These are phyloP conservation scores for Talinum fruticosum DNA, from an alignment of 148 eudicot species.

Conservation along the genomic window DNA sequence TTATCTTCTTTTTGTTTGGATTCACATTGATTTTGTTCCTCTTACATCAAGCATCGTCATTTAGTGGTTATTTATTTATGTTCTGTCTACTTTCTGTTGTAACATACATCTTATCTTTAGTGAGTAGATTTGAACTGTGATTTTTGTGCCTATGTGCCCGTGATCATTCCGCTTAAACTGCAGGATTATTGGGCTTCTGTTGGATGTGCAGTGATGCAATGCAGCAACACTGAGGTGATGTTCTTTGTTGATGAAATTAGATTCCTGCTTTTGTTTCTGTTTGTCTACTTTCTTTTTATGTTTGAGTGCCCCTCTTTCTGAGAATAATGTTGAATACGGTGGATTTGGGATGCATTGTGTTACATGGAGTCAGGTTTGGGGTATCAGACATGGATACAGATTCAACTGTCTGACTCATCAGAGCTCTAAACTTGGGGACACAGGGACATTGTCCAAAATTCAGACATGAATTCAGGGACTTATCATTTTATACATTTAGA, in stretches of 20 bases:
- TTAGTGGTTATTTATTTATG: background rate
- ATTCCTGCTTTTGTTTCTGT: background rate
- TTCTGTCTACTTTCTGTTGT: background rate
- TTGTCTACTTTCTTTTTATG: background rate
- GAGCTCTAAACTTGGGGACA: no score
- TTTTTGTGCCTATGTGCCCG: background rate
- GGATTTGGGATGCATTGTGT: constrained; percentile 5
- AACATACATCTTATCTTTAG: background rate
- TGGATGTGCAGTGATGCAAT: constrained; percentile 99
- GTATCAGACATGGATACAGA: no score
- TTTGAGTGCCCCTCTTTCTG: background rate
- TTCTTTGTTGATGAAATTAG: background rate
- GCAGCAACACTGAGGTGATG: constrained; percentile 98
- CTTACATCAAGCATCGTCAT: background rate
- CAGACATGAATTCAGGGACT: no score
- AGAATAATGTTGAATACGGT: background rate
- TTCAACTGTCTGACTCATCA: no score
- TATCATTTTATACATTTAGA: no score
- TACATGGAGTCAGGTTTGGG: no score
- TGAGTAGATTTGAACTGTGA: background rate
- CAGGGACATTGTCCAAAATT: no score
- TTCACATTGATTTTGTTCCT: background rate
- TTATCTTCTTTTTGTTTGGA: no score
- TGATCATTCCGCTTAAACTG: constrained; percentile 9
- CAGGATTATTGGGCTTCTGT: constrained; percentile 99